These are phyloP conservation scores for Ganoderma multipileum DNA, from an alignment of 1,284 basidiomycete genomes.

Conservation along the genomic window DNA sequence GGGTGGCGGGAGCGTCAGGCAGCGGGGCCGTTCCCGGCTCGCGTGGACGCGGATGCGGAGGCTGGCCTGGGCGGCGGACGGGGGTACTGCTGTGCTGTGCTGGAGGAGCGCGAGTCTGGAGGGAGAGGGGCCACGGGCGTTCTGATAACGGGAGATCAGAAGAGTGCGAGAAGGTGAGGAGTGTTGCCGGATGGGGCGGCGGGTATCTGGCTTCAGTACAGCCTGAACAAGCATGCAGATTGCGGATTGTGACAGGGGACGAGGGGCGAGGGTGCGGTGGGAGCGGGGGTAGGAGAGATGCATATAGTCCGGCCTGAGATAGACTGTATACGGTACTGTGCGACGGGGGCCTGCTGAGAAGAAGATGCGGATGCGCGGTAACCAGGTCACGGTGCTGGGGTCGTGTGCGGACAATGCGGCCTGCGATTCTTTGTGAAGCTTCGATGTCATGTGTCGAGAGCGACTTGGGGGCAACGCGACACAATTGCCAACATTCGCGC, in stretches of 20 bases:
- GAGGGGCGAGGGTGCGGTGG: neutral
- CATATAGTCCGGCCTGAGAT: neutral
- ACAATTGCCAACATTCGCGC: constrained; percentile 3
- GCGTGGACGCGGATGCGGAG: neutral
- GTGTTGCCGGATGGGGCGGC: neutral
- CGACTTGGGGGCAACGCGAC: constrained; percentile 7
- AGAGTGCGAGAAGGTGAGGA: neutral
- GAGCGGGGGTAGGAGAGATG: neutral
- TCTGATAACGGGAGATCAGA: constrained; percentile 8
- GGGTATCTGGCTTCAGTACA: neutral
- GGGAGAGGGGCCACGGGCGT: neutral
- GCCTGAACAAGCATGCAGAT: neutral
- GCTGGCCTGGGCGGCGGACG: neutral
- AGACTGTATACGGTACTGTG: neutral
- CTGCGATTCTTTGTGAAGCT: neutral
- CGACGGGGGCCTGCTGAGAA: constrained; percentile 1
- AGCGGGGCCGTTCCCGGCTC: constrained; percentile 4
- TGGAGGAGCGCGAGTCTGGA: too few relatives aligned
- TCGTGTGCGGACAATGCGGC: constrained; percentile 25
- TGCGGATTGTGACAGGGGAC: neutral
- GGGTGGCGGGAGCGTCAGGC: neutral
- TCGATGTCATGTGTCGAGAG: constrained; percentile 8
- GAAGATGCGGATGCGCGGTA: constrained; percentile 6
- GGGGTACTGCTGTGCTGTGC: neutral
- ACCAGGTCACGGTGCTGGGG: constrained; percentile 18